Evolutionary conservation across 2,329 filamentous ascomycete genomes (phyloP).

Genomic region (Hypoxylon sp.): DNA sequence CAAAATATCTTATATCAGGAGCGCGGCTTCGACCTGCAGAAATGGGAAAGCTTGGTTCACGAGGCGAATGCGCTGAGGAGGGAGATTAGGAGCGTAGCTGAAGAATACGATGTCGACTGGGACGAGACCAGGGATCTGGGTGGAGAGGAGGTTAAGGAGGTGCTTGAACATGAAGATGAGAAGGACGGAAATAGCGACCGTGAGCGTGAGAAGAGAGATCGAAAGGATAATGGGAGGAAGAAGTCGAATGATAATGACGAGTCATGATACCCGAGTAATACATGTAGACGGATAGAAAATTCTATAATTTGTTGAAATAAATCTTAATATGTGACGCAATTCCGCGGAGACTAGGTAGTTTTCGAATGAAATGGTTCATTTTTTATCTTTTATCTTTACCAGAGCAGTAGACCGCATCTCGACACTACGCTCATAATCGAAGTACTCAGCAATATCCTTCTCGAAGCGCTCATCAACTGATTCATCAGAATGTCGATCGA

Average conservation of each 20-base stretch:
- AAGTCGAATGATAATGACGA: slow-evolving; percentile 43
- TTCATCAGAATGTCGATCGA: slow-evolving; percentile 54
- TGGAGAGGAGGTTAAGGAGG: slow-evolving; percentile 72
- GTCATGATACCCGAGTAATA: slow-evolving; percentile 33
- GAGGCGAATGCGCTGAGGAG: slow-evolving; percentile 82
- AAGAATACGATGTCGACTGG: slow-evolving; percentile 93
- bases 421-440: slow-evolving; percentile 87
- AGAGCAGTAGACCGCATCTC: slow-evolving; percentile 79
- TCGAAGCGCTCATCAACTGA: slow-evolving; percentile 74
- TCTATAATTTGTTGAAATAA: not conserved
- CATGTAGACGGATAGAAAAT: slow-evolving; percentile 34
- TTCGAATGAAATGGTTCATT: slow-evolving; percentile 6
- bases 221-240: slow-evolving; percentile 51
- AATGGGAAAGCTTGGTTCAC: slow-evolving; percentile 83
- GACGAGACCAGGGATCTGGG: slow-evolving; percentile 81
- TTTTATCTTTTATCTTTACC: slow-evolving; percentile 24
- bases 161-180: slow-evolving; percentile 66
- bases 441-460: slow-evolving; percentile 76
- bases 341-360: not conserved
- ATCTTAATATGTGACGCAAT: not conserved
- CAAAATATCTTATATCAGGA: slow-evolving; percentile 82
- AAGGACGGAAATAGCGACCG: slow-evolving; percentile 57
- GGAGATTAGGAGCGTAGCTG: slow-evolving; percentile 84
- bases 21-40: slow-evolving; percentile 79
- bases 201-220: slow-evolving; percentile 55